phyloP scores from a whole-genome alignment of 78 protist species.

The Dictyostelium capitatum region DNA sequence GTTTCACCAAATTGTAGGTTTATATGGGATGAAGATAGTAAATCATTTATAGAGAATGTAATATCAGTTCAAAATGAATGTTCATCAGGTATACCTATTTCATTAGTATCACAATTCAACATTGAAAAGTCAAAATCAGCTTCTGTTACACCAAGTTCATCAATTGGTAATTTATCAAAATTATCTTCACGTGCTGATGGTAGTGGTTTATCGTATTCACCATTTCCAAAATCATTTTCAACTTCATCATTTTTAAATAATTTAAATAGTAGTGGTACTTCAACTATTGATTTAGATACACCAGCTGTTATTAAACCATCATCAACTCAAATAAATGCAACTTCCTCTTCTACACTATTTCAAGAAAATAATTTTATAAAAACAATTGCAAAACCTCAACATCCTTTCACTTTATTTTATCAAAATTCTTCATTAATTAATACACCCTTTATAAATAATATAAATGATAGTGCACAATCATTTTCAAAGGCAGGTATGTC shows the following conservation, averaged over 20 bases:
- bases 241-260: background rate
- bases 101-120: background rate
- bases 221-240: background rate
- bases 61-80: slow-evolving; percentile 9
- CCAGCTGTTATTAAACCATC: background rate
- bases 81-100: background rate
- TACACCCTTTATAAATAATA: background rate
- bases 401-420: background rate
- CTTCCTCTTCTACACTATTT: background rate
- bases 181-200: background rate
- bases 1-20: slow-evolving; percentile 40
- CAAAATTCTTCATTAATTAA: background rate
- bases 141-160: background rate
- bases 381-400: background rate
- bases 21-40: slow-evolving; percentile 15
- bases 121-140: background rate
- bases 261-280: background rate
- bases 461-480: background rate
- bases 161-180: background rate
- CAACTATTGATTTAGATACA: background rate
- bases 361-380: background rate
- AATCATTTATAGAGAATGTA: slow-evolving; percentile 9
- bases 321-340: background rate
- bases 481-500: slow-evolving; percentile 21
- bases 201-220: background rate